phyloP scores from a whole-genome alignment of 1,139 yeast species.

The Sporopachydermia cereana region DNA sequence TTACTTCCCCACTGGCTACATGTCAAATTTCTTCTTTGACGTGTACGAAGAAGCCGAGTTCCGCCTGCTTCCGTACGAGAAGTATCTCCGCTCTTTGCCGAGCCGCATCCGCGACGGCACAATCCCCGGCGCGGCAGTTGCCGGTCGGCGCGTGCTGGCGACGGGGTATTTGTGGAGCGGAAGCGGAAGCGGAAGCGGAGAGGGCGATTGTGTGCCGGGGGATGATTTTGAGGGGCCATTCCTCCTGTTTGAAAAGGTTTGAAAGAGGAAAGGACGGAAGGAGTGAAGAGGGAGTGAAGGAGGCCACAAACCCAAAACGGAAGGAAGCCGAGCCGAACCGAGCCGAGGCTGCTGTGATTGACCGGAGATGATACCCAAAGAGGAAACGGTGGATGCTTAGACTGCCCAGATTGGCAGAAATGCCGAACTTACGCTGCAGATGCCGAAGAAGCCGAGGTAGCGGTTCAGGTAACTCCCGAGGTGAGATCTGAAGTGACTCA shows the following conservation, averaged over 20 bases:
- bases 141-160: neutral
- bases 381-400: too few species aligned
- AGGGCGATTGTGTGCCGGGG: neutral
- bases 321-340: too few species aligned
- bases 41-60: conserved; percentile 1
- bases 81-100: conserved; percentile 1
- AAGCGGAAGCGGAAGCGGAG: neutral
- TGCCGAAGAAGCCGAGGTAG: too few species aligned
- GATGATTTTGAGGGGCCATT: conserved; percentile 3
- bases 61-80: neutral
- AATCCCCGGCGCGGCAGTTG: neutral
- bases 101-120: neutral
- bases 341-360: too few species aligned
- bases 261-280: neutral
- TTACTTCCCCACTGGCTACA: conserved; percentile 1
- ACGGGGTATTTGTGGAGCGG: conserved; percentile 2
- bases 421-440: too few species aligned
- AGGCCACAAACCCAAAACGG: neutral
- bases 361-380: too few species aligned
- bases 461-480: too few species aligned
- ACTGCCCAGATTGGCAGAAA: too few species aligned
- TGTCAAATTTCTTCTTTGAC: neutral
- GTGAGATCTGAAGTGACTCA: too few species aligned
- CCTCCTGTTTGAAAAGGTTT: conserved; percentile 3
- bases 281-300: neutral